Percentiles rank a stretch among this genome's conserved stretches.
phyloP scores from a whole-genome alignment of 257 asterid species.

The Solanum ossicruentum region DNA sequence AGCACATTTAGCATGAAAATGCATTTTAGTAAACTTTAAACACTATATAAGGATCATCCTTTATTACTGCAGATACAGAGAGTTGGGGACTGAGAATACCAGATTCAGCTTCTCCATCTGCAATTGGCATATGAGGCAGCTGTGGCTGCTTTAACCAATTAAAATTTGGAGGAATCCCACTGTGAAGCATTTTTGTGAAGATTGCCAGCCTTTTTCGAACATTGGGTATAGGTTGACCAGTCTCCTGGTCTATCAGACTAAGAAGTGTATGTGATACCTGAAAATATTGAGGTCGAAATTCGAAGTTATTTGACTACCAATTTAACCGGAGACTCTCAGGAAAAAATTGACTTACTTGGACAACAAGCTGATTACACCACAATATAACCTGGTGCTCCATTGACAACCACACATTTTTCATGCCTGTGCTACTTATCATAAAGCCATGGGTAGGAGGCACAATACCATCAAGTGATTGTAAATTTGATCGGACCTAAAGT shows the following conservation, averaged over 20 bases:
- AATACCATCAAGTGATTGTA: slow-evolving; percentile 84
- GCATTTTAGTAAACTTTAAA: background rate
- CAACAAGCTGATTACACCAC: slow-evolving; percentile 80
- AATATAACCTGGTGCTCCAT: slow-evolving; percentile 99
- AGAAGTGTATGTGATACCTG: slow-evolving; percentile 98
- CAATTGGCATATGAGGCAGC: slow-evolving; percentile 18
- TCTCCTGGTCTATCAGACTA: slow-evolving; percentile 62
- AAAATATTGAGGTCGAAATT: slow-evolving; percentile 17
- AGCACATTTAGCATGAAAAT: background rate
- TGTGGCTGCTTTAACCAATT: slow-evolving; percentile 36
- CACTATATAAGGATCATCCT: background rate
- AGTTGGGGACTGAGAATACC: slow-evolving; percentile 30
- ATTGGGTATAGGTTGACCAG: slow-evolving; percentile 61
- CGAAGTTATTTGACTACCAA: slow-evolving; percentile 3
- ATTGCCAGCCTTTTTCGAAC: slow-evolving; percentile 59
- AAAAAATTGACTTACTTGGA: slow-evolving; percentile 51
- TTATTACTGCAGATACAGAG: background rate
- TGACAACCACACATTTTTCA: slow-evolving; percentile 90
- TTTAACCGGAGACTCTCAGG: background rate
- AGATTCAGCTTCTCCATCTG: slow-evolving; percentile 27
- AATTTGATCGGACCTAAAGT: slow-evolving; percentile 73
- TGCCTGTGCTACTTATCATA: slow-evolving; percentile 72
- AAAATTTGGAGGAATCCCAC: slow-evolving; percentile 71
- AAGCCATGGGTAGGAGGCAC: slow-evolving; percentile 94
- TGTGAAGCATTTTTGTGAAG: slow-evolving; percentile 75